Evolutionary conservation across 208 protist species (phyloP).

Genomic region (Trypanosoma vivax): DNA sequence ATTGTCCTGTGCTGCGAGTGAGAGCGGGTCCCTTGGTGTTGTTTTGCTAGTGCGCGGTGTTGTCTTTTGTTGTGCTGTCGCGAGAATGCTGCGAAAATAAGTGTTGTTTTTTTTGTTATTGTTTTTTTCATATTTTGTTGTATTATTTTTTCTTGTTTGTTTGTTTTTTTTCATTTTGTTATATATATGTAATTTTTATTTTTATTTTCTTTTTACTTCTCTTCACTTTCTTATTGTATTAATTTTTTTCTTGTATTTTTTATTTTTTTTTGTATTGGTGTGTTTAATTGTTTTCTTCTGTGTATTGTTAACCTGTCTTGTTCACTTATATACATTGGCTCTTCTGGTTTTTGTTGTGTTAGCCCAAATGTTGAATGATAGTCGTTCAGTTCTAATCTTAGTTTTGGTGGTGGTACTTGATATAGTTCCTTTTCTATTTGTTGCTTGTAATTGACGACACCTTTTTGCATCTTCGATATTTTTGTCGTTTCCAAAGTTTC

Average conservation of each 20-base stretch:
- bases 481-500: neutral
- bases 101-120: neutral
- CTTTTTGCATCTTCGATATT: neutral
- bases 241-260: constrained; percentile 1
- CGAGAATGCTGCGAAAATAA: no score
- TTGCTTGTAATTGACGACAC: neutral
- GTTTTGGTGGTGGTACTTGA: constrained; percentile 11
- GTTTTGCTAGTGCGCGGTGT: no score
- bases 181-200: neutral
- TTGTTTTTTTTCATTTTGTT: neutral
- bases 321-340: neutral
- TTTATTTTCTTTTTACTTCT: neutral
- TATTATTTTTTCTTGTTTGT: constrained; percentile 11
- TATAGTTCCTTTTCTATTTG: neutral
- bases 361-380: constrained; percentile 14
- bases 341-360: neutral
- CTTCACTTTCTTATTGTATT: neutral
- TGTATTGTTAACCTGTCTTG: no score
- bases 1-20: no score
- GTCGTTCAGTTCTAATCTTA: constrained; percentile 12
- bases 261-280: constrained; percentile 3
- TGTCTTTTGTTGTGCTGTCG: no score
- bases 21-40: no score
- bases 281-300: no score
- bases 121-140: neutral